Evolutionary conservation across 345 rosid species (phyloP), one percentile per base, ranked within the genome.

Genomic region (Brassica carinata): DNA sequence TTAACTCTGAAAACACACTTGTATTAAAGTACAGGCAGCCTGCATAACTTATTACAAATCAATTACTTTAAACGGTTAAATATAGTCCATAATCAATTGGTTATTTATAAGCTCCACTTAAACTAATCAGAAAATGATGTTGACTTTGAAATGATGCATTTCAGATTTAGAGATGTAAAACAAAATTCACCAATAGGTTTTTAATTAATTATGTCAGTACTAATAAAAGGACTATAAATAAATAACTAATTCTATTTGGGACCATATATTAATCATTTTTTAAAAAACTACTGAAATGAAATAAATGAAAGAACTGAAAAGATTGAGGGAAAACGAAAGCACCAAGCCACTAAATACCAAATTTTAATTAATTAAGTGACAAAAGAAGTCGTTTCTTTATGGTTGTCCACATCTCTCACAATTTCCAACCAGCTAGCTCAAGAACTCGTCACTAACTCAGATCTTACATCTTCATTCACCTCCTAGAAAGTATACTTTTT

Each of bases 251-350:
- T 53, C 2, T 53, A 53, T 53, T 53, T 53, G 58, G 57, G 58
- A 53, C 58, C 58, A 53, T 53, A 53, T 53, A 53, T 53, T 14
- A 53, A n/a, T 53, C 58, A 48, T 48, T 48, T 48, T 48, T 48
- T 48, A 1, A 14, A 48, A 48, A 48, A 4, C 5, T 53, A 53
- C 18, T 53, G 58, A 53, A 53, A 53, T 53, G 58, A 5, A 53
- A 14, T 53, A 53, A 53, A 53, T 53, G 58, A 53, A 53, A 53
- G 58, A 53, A 53, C 18, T 53, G 58, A 64, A 61, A 74, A 69
- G 66, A 75, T 74, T 7, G 76, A 29, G 38, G 53, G 83, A 81
- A 80, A 80, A 75, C n/a, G 80, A 81, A 75, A 67, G 77, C 71
- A 72, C 18, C 51, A 66, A 79, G 17, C 34, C 77, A 68, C 73